Percentiles rank a stretch among this genome's conserved stretches.
These are phyloP conservation scores for Dictyostelium gargantuum DNA, from an alignment of 208 protist species.

Conservation along the genomic window DNA sequence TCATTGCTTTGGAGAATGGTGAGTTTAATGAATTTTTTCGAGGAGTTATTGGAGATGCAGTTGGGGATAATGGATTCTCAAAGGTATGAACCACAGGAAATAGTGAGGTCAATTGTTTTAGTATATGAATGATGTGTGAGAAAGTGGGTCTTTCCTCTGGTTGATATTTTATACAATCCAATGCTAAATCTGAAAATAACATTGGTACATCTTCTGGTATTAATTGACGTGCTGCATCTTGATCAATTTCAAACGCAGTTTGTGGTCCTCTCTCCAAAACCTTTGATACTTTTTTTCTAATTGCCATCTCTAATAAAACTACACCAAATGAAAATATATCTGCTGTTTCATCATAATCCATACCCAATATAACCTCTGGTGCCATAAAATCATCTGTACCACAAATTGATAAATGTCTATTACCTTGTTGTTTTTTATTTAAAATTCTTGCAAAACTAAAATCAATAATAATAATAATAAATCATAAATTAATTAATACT, in stretches of 20 bases:
- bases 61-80: slow-evolving; percentile 48
- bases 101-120: slow-evolving; percentile 30
- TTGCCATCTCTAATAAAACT: slow-evolving; percentile 25
- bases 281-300: slow-evolving; percentile 31
- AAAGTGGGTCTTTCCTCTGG: slow-evolving; percentile 12
- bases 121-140: slow-evolving; percentile 14
- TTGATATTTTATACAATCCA: slow-evolving; percentile 49
- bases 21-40: slow-evolving; percentile 39
- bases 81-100: background rate
- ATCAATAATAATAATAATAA: too few relatives aligned
- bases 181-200: slow-evolving; percentile 24
- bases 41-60: slow-evolving; percentile 12
- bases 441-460: slow-evolving; percentile 28
- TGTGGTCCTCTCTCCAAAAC: slow-evolving; percentile 37
- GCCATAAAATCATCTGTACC: slow-evolving; percentile 51
- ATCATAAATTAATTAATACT: too few relatives aligned
- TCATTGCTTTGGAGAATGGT: background rate
- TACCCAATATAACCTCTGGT: slow-evolving; percentile 56
- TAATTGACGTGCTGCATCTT: slow-evolving; percentile 21
- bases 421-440: slow-evolving; percentile 29
- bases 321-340: slow-evolving; percentile 68
- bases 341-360: slow-evolving; percentile 57
- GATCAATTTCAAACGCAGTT: slow-evolving; percentile 38
- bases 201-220: slow-evolving; percentile 16
- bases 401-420: slow-evolving; percentile 49